Conservation (phyloP, 345 rosid species). For the Salix udensis region DNA sequence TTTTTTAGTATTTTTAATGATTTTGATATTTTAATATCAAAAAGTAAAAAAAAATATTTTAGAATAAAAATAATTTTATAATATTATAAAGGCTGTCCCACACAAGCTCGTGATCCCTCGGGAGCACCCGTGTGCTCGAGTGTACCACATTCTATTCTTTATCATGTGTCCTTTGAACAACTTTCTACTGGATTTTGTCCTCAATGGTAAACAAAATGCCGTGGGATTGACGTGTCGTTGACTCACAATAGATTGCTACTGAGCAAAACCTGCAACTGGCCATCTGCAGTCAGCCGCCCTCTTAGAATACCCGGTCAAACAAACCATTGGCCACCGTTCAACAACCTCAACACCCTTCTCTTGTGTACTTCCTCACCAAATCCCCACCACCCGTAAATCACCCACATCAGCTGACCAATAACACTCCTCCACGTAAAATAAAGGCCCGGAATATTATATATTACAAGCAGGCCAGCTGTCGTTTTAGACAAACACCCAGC, state of each 20-base stretch:
- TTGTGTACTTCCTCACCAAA: not conserved
- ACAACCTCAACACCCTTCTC: not conserved
- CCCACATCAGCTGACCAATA: too few species aligned
- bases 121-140: too few species aligned
- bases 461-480: not conserved
- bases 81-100: too few species aligned
- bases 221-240: conserved; percentile 2
- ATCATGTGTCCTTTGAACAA: too few species aligned
- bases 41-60: too few species aligned
- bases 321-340: conserved; percentile 4
- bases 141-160: too few species aligned
- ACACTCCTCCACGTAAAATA: not conserved
- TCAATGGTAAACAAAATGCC: not conserved
- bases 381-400: not conserved
- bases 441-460: not conserved
- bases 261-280: not conserved
- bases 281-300: conserved; percentile 7
- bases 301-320: conserved; percentile 7
- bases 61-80: too few species aligned
- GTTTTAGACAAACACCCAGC: conserved; percentile 1
- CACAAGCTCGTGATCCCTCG: too few species aligned
- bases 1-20: too few species aligned
- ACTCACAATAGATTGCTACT: not conserved
- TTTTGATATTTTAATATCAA: too few species aligned
- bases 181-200: too few species aligned